These are phyloP conservation scores for Ascochyta clinopodiicola DNA, from an alignment of 2,329 filamentous ascomycete species.

Conservation along the genomic window DNA sequence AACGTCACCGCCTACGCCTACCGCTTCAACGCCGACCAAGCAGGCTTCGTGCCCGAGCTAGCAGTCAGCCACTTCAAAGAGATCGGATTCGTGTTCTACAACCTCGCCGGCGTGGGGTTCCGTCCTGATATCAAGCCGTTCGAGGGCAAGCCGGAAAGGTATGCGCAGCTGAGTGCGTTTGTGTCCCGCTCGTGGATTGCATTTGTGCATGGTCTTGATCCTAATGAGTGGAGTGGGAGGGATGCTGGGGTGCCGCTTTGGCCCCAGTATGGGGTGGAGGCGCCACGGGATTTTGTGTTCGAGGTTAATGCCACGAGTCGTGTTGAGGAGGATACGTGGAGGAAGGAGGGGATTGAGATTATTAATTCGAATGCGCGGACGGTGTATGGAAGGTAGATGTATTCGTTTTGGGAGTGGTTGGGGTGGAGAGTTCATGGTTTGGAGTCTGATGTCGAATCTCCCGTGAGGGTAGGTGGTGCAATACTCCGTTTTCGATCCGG, in stretches of 20 bases:
- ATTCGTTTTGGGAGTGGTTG: too few species aligned
- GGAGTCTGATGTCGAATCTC: too few species aligned
- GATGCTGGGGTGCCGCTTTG: slow-evolving; percentile 7
- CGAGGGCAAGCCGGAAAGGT: slow-evolving; percentile 35
- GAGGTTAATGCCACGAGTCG: slow-evolving; percentile 46
- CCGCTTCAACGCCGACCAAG: slow-evolving; percentile 62
- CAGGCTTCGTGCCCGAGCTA: slow-evolving; percentile 44
- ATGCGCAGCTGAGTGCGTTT: slow-evolving; percentile 44
- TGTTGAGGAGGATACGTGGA: slow-evolving; percentile 50
- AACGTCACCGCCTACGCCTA: slow-evolving; percentile 62
- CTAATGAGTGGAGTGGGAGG: slow-evolving; percentile 20
- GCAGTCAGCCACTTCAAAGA: slow-evolving; percentile 60
- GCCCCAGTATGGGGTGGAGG: slow-evolving; percentile 19
- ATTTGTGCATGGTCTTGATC: slow-evolving; percentile 50
- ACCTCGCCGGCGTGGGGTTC: slow-evolving; percentile 50
- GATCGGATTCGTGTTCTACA: slow-evolving; percentile 52
- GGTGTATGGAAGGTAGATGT: too few species aligned
- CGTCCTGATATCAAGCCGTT: slow-evolving; percentile 35
- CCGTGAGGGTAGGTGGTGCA: too few species aligned
- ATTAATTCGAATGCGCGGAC: slow-evolving; percentile 34
- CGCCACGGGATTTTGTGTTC: slow-evolving; percentile 51
- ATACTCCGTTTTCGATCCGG: too few species aligned
- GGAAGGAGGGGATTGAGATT: slow-evolving; percentile 50
- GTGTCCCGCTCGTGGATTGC: slow-evolving; percentile 49
- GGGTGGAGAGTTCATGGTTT: neutral